These are phyloP conservation scores for Fraxinus greggii DNA, from an alignment of 305 asterid genomes.

Conservation along the genomic window DNA sequence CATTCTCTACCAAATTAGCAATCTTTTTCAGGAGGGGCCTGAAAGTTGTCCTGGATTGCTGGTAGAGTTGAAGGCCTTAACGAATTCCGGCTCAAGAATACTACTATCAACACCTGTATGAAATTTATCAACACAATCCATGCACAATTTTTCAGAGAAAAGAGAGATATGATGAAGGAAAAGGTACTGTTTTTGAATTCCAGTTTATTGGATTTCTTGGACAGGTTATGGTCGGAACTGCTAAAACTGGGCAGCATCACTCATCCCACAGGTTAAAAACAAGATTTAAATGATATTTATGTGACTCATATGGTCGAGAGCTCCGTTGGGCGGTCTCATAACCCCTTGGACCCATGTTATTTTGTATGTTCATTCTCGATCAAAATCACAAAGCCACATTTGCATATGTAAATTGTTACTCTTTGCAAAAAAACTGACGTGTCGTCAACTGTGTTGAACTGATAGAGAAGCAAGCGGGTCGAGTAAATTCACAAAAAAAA, in stretches of 20 bases:
- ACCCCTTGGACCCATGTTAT: too few species aligned
- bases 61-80: conserved; percentile 27
- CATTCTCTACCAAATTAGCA: conserved; percentile 44
- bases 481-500: neutral
- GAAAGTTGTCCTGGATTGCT: conserved; percentile 19
- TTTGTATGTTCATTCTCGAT: too few species aligned
- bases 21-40: neutral
- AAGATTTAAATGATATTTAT: neutral
- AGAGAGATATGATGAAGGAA: conserved; percentile 30
- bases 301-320: too few species aligned
- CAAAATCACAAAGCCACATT: too few species aligned
- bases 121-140: conserved; percentile 37
- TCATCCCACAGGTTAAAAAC: neutral
- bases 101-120: conserved; percentile 36
- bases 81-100: conserved; percentile 27
- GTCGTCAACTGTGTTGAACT: neutral
- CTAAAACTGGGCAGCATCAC: conserved; percentile 23
- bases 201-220: conserved; percentile 19
- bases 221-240: conserved; percentile 14
- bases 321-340: too few species aligned
- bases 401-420: too few species aligned
- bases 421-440: neutral
- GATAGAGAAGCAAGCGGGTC: neutral
- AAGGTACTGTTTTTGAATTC: conserved; percentile 27
- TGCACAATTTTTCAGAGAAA: conserved; percentile 34